Evolutionary conservation across 1,284 basidiomycete genomes (phyloP).

Genomic region (Vanrija sp.): DNA sequence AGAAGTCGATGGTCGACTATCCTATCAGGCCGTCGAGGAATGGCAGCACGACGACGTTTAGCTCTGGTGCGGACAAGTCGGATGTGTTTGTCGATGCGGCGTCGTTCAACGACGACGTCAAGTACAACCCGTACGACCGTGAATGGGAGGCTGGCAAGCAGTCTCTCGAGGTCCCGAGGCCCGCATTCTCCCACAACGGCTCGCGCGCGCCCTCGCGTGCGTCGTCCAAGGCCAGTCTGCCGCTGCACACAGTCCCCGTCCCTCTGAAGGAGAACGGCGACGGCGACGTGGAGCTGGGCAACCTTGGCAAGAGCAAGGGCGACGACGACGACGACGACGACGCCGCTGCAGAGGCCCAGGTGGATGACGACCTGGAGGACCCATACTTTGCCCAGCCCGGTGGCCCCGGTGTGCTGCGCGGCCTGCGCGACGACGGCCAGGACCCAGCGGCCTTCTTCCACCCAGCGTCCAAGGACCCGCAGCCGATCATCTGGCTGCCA

Average conservation of each 20-base stretch:
- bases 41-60: no score
- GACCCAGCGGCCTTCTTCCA: slow-evolving; percentile 62
- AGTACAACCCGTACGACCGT: neutral
- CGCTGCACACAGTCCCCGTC: neutral
- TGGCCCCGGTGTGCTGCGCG: slow-evolving; percentile 33
- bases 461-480: slow-evolving; percentile 68
- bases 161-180: no score
- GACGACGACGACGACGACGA: neutral
- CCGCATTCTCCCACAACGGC: no score
- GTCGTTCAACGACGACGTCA: neutral
- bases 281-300: slow-evolving; percentile 4
- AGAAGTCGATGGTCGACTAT: no score
- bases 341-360: neutral
- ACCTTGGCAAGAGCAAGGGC: slow-evolving; percentile 4
- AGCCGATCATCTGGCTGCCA: slow-evolving; percentile 77
- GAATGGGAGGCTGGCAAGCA: neutral
- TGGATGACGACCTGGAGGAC: slow-evolving; percentile 18
- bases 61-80: no score
- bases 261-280: neutral
- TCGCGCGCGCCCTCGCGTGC: no score
- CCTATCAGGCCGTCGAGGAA: no score
- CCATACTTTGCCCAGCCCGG: slow-evolving; percentile 42
- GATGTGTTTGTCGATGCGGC: no score
- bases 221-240: no score
- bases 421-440: slow-evolving; percentile 18